phyloP scores from a whole-genome alignment of 345 rosid species.

The Cardamine occulta region DNA sequence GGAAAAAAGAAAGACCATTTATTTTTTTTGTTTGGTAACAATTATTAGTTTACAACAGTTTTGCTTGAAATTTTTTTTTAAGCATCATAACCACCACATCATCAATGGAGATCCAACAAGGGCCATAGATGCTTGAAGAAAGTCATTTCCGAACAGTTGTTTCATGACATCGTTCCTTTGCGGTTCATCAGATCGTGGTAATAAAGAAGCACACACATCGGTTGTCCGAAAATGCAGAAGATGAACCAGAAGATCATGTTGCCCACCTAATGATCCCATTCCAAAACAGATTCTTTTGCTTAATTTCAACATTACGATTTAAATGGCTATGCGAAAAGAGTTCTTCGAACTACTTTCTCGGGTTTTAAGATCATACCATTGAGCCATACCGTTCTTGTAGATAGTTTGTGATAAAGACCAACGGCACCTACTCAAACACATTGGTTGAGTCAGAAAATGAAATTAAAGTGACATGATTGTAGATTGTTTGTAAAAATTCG shows the following conservation, averaged over 20 bases:
- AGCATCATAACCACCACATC: slow-evolving; percentile 19
- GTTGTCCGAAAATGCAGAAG: slow-evolving; percentile 97
- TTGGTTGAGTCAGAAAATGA: slow-evolving; percentile 14
- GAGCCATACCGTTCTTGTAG: slow-evolving; percentile 77
- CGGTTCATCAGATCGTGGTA: slow-evolving; percentile 98
- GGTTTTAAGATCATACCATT: slow-evolving; percentile 60
- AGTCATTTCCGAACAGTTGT: background rate
- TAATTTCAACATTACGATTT: background rate
- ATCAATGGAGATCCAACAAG: background rate
- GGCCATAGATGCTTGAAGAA: background rate
- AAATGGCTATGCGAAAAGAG: background rate
- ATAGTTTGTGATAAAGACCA: slow-evolving; percentile 77
- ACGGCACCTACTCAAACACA: slow-evolving; percentile 67
- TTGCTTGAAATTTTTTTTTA: background rate
- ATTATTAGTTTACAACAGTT: slow-evolving; percentile 20
- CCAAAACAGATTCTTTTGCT: slow-evolving; percentile 5
- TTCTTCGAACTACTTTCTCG: background rate
- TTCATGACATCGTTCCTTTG: slow-evolving; percentile 46
- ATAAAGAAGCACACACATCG: slow-evolving; percentile 90
- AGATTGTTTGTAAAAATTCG: background rate
- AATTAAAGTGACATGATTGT: background rate
- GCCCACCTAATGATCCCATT: slow-evolving; percentile 69
- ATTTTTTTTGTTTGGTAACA: background rate
- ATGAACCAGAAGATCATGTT: slow-evolving; percentile 95
- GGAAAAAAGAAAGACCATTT: background rate